Evolutionary conservation across 2,329 filamentous ascomycete genomes (phyloP), one percentile per base, ranked within the genome.

Genomic region (Calonectria crousiana): DNA sequence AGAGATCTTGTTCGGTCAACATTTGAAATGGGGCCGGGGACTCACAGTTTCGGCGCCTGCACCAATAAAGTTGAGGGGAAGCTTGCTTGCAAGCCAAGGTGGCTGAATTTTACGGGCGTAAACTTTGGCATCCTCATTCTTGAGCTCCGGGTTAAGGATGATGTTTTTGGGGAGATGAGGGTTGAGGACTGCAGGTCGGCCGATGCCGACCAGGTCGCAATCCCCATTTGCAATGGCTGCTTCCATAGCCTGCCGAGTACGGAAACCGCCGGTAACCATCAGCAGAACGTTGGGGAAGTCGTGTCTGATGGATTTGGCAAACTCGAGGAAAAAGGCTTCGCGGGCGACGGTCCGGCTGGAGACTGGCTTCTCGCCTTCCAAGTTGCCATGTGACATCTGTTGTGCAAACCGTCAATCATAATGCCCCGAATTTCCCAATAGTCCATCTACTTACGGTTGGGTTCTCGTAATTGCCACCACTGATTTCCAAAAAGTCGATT

Each of bases 221-320:
- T 65, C 41, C 5, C 60, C 60, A 13, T 65, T 49, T 23, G 60
- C 41, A 18, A 65, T 18, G 11, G 41, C 60, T n/a, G 60, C 38
- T 14, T 65, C 60, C 60, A 65, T 65, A 1, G 41, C 60, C 16
- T 65, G 38, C 0, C 60, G 60, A 32, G 60, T 49, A 38, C 60
- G 60, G 60, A 65, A 65, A 34, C 60, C 60, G 28, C 60, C 60
- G 3, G 60, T 65, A 11, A 65, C 60, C 60, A 65, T 65, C 10
- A 65, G 9, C 4, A 49, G 8, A 49, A 65, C 38, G 32, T 65
- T 34, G 16, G 60, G 60, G 20, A 49, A 65, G 26, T 44, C 38
- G 1, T 49, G 18, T 18, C 60, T n/a, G 14, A 65, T 65, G 13
- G 60, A 65, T 8, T 11, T 44, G 28, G 60, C 60, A 65, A 65